Base-by-base conservation (phyloP, 23 red algal species). In the Rhodosorus marinus region DNA sequence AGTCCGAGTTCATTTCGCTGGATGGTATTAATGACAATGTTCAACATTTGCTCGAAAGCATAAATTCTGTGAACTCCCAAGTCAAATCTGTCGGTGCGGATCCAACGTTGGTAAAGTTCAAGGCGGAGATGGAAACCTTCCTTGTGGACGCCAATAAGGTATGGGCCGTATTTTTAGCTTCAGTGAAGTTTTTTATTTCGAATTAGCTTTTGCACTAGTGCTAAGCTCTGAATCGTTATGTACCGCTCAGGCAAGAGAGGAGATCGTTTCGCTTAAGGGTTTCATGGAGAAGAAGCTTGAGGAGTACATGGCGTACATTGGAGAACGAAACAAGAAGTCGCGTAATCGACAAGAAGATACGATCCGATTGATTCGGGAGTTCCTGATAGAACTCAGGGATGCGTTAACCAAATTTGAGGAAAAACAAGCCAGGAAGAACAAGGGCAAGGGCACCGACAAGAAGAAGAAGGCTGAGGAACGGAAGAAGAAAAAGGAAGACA, bases 11-110 rank as follows among this genome's bases (percentile, higher is more conserved):
- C 20, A 64, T 92, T n/a, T 92, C 83, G 8, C 62, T 92, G 29
- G 83, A 92, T 41, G 83, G 65, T 17, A 92, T 92, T 26, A 63
- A 70, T 33, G 83, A 92, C 38, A 59, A 80, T 8, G 74, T 80
- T 4, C 66, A 73, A 24, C 40, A 54, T 43, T 21, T 92, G 19
- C 21, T 92, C 17, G 72, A 92, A 32, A 73, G 64, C 45, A 72
- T 92, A 4, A 79, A 68, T 28, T 67, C 74, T 50, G 83, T 80
- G 6, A 33, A 51, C 9, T 58, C 72, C 32, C 83, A 92, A 54
- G 76, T 92, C 42, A 67, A 73, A 8, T 57, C 50, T 19, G 75
- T 92, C 4, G 83, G 83, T 23, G 73, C 74, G 29, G 74, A 92
- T 67, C 49, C 72, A 19, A 49, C 49, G 6, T 60, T 92, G 34